Evolutionary conservation across 75 land plant species (phyloP), one percentile per base, ranked within the genome.

Genomic region (Picea glauca): DNA sequence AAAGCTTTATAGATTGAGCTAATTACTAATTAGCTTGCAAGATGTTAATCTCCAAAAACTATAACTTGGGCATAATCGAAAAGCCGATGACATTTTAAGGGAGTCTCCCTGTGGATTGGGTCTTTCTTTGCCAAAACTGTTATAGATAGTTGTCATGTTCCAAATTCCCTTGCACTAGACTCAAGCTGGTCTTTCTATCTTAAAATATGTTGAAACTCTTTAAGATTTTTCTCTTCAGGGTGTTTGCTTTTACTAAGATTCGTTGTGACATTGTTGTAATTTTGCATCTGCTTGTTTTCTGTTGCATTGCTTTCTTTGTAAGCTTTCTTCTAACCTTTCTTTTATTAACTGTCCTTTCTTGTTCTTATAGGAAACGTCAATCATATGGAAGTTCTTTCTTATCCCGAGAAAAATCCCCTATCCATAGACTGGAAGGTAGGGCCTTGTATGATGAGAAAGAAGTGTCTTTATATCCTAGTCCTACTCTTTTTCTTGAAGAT

Each of bases 401-500:
- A 20, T 33, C 35, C 40, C 70, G 35, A 66, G 70, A 66, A 15
- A 66, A 66, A 33, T 66, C 40, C 5, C 14, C 15, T 33, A 33
- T 38, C 31, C 5, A 66, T 38, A 35, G 73, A 35, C 13, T 18
- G n/a, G 73, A 70, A 70, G 73, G 12, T 43, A 46, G 54, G n/a
- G 73, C 54, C 20, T 18, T 70, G n/a, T 18, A 40, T 70, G 73
- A 70, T 20, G 46, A 70, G 13, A 70, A 70, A 20, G 23, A 43
- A 70, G 73, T 15, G 11, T 15, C 0, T 43, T 43, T n/a, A 43
- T 70, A 70, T 70, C 80, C 79, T 57, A 91, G 89, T 86, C 81
- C 89, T 60, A 84, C 85, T 23, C 85, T 91, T 75, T 63, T 88
- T 59, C 88, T 91, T 50, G 93, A 91, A 83, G 86, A 85, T 66